Percentiles rank a stretch among this genome's conserved stretches.
phyloP scores from a whole-genome alignment of 495 filamentous ascomycete species.

The Trypethelium eluteriae region DNA sequence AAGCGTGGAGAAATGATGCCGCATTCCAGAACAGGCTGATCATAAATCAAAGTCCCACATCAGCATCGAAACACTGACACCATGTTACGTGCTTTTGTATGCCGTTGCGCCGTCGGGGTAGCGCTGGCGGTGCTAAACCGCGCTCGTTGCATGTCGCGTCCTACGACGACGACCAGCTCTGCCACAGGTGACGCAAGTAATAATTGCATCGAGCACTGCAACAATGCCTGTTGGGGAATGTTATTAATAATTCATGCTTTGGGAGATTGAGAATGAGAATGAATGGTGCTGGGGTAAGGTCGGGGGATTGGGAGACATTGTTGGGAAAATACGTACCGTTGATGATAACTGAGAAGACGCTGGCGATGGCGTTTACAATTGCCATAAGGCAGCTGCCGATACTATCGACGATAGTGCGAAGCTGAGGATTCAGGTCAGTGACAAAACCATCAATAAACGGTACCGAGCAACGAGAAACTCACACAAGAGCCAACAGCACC shows the following conservation, averaged over 20 bases:
- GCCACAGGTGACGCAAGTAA: slow-evolving; percentile 27
- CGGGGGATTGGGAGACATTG: neutral
- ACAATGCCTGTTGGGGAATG: slow-evolving; percentile 45
- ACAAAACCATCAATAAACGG: neutral
- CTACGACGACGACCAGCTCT: slow-evolving; percentile 13
- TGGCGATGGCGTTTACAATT: slow-evolving; percentile 72
- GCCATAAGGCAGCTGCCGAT: slow-evolving; percentile 80
- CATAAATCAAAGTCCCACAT: neutral
- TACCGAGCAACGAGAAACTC: slow-evolving; percentile 41
- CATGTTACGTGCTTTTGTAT: neutral
- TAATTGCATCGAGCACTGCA: slow-evolving; percentile 61
- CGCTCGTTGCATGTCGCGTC: slow-evolving; percentile 19
- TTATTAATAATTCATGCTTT: neutral
- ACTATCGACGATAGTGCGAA: slow-evolving; percentile 67
- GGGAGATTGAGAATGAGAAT: no score
- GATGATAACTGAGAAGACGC: slow-evolving; percentile 70
- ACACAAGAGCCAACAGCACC: slow-evolving; percentile 94
- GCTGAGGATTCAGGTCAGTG: slow-evolving; percentile 44
- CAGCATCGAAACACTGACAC: slow-evolving; percentile 2
- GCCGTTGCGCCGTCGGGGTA: slow-evolving; percentile 1
- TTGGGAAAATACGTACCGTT: slow-evolving; percentile 36
- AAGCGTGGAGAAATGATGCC: neutral
- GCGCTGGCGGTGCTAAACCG: slow-evolving; percentile 17
- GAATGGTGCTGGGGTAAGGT: neutral
- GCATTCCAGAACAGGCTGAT: slow-evolving; percentile 8